These are phyloP conservation scores for Berkeleyomyces rouxiae DNA, from an alignment of 2,329 filamentous ascomycete genomes.

Conservation along the genomic window DNA sequence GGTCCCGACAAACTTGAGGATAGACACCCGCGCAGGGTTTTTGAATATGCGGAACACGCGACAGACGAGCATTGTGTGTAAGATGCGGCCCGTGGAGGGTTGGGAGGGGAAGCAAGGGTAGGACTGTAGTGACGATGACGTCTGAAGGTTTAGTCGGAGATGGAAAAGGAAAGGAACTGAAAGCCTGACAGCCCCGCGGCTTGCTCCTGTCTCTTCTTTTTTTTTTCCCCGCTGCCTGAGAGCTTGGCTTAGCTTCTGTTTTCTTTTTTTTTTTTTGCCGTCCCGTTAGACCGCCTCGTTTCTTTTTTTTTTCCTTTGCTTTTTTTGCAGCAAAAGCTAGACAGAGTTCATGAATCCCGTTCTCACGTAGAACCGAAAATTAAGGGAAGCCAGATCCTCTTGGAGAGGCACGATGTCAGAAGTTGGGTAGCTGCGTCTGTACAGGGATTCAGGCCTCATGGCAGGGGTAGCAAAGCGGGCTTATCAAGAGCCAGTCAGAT, in stretches of 20 bases:
- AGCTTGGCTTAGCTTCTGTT: background rate
- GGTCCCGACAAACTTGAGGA: constrained; percentile 86
- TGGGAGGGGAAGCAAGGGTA: background rate
- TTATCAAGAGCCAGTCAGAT: background rate
- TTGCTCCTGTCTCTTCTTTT: background rate
- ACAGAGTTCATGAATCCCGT: background rate
- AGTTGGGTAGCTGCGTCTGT: background rate
- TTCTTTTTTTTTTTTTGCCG: background rate
- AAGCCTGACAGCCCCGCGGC: background rate
- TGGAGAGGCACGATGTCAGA: background rate
- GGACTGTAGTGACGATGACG: background rate
- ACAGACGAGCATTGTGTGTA: constrained; percentile 9
- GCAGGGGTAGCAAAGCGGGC: background rate
- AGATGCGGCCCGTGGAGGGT: background rate
- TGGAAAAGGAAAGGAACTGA: background rate
- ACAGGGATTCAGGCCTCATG: background rate
- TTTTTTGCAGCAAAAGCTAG: background rate
- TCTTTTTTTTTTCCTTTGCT: background rate
- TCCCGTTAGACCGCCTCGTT: background rate
- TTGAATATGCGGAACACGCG: constrained; percentile 26
- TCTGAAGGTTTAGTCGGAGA: background rate
- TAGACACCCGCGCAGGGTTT: constrained; percentile 52
- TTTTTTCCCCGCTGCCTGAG: background rate
- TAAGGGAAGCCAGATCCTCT: too few relatives aligned
- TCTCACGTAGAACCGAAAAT: background rate